These are phyloP conservation scores for Kalmanozyma brasiliensis DNA, from an alignment of 1,284 basidiomycete genomes.

Conservation along the genomic window DNA sequence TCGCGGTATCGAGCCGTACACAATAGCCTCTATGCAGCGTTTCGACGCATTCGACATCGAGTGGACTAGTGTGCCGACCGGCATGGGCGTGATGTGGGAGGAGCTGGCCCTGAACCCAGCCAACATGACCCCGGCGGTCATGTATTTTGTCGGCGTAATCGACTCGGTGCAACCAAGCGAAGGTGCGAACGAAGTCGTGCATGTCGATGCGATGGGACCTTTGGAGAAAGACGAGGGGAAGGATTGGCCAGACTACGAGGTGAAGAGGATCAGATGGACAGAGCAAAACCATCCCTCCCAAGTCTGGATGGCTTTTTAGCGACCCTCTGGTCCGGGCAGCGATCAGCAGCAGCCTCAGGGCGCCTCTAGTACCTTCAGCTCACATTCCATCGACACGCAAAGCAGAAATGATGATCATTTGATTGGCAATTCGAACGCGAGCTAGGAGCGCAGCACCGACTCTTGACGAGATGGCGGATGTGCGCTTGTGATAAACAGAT, in stretches of 20 bases:
- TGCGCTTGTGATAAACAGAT: not conserved
- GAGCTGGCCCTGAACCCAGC: constrained; percentile 3
- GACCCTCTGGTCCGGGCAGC: no score
- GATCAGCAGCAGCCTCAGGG: no score
- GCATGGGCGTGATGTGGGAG: not conserved
- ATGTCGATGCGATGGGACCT: constrained; percentile 2
- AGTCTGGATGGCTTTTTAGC: not conserved
- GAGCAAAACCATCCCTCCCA: not conserved
- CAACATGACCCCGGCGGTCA: not conserved
- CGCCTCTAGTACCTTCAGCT: no score
- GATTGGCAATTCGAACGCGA: no score
- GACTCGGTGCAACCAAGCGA: not conserved
- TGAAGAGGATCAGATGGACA: not conserved
- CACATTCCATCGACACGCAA: no score
- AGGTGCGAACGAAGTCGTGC: not conserved
- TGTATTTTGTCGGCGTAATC: constrained; percentile 8
- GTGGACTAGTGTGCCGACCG: not conserved
- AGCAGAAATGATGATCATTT: no score
- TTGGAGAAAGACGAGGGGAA: not conserved
- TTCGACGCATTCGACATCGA: no score
- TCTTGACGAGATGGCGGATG: not conserved
- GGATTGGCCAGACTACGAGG: constrained; percentile 1
- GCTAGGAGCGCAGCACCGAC: no score
- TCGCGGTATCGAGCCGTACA: not conserved
- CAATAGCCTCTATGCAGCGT: no score